Conservation (phyloP, 352 stramenopile genomes). For the Globisporangium ultimum region DNA sequence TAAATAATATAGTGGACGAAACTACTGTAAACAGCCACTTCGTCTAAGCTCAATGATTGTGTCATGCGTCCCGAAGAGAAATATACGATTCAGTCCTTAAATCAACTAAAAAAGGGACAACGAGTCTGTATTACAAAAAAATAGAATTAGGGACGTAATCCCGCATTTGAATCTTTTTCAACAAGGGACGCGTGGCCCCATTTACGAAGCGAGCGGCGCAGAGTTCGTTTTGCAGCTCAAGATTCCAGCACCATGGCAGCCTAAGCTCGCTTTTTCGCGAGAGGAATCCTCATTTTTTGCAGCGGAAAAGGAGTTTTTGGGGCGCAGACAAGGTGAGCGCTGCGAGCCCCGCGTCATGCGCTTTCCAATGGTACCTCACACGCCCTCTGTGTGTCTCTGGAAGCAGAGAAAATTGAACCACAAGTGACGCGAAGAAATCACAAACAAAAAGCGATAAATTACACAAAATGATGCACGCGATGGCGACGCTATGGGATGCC, state of each 20-base stretch:
- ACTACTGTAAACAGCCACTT: no score
- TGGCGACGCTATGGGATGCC: conserved; percentile 9
- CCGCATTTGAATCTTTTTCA: no score
- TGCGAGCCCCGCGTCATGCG: not conserved
- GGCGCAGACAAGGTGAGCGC: not conserved
- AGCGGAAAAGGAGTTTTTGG: conserved; percentile 2
- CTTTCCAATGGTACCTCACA: conserved; percentile 3
- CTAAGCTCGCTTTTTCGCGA: conserved; percentile 3
- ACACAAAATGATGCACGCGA: conserved; percentile 4
- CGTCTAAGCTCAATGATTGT: no score
- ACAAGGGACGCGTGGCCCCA: no score
- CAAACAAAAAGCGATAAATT: not conserved
- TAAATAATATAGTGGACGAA: no score
- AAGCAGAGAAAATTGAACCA: conserved; percentile 1
- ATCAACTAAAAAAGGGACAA: not conserved
- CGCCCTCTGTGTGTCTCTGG: conserved; percentile 1
- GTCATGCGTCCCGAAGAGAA: no score
- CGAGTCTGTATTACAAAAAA: conserved; percentile 5
- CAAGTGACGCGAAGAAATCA: no score
- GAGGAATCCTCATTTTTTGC: conserved; percentile 6
- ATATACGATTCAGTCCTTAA: not conserved
- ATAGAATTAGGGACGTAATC: not conserved
- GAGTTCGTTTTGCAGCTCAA: no score
- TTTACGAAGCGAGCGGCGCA: no score
- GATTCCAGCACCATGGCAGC: conserved; percentile 1